Base-by-base conservation (phyloP, 371 early-diverging fungal species). In the Mucor indicus region DNA sequence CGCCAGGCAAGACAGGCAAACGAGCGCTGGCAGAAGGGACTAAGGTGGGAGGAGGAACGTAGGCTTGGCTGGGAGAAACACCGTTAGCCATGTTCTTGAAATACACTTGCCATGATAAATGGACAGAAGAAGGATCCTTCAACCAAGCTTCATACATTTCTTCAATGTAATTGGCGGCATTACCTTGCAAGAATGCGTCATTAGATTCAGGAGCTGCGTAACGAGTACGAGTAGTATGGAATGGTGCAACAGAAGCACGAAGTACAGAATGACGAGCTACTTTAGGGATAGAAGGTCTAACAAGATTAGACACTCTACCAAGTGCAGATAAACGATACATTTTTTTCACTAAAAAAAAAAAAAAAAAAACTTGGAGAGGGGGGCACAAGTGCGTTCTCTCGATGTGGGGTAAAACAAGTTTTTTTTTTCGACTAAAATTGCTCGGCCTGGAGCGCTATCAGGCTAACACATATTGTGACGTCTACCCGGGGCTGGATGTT, bases 91-190 rank as follows among this genome's bases (percentile, higher is more conserved):
- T 82, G 75, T 96, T 95, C 62, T 83, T 83, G 64, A 98, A 98
- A 79, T 96, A 97, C 16, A 92, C 81, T 67, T 92, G 92, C 98
- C 98, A 98, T 43, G 95, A 94, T 36, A 91, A 72, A 67, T 97
- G 98, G 15, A 98, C 98, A 9, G 92, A 90, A 32, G 60, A 67
- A 13, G 98, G 97, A 55, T 98, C 96, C 53, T 78, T 73, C 31
- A 80, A 75, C 92, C 95, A 97, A 17, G 93, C 93, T 48, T 82
- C 75, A 72, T 94, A 96, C 98, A 97, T 96, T 47, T 94, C 91
- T 62, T 95, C 96, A 60, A 96, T 86, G 60, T 98, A 98, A 55
- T 77, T 73, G 22, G 92, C 86, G 38, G 87, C 78, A 44, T 77
- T 80, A 20, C 94, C 93, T 55, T 86, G 86, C 83, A 66, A 58